Conservation (phyloP, 192 early-diverging fungal genomes). For the Linnemannia hyalina region DNA sequence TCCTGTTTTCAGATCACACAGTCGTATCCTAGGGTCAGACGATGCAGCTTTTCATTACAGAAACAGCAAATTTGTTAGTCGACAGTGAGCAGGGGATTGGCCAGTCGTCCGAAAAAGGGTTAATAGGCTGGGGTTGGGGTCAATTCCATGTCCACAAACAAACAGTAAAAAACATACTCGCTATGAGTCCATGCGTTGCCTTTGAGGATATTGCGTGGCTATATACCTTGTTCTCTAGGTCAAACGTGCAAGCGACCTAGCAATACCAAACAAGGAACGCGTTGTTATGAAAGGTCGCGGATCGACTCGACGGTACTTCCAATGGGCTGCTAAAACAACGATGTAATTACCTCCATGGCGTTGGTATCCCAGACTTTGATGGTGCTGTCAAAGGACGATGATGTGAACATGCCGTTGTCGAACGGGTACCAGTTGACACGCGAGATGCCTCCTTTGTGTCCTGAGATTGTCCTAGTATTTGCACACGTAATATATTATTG, state of each 20-base stretch:
- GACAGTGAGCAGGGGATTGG: not conserved
- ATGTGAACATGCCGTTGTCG: conserved; percentile 89
- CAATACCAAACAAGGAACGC: not conserved
- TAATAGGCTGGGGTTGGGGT: not conserved
- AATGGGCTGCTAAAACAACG: not conserved
- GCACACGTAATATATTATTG: conserved; percentile 16
- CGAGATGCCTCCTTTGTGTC: conserved; percentile 79
- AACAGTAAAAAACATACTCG: conserved; percentile 61
- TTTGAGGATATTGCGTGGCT: conserved; percentile 82
- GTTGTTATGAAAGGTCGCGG: not conserved
- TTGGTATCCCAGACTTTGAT: conserved; percentile 88
- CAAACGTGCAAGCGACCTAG: conserved; percentile 75
- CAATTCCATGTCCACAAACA: not conserved
- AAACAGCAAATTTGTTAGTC: not conserved
- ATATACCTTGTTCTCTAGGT: conserved; percentile 76
- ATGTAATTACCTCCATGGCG: conserved; percentile 67
- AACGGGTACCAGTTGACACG: conserved; percentile 85
- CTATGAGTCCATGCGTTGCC: conserved; percentile 82
- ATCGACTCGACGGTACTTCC: not conserved
- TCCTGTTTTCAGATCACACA: conserved; percentile 84
- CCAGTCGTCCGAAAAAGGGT: not conserved
- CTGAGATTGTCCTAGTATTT: conserved; percentile 58
- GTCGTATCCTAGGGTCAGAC: conserved; percentile 73
- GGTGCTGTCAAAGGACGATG: conserved; percentile 81
- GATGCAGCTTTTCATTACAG: conserved; percentile 65